Conservation (phyloP, 768 basidiomycete genomes). For the Macrolepiota albuminosa region DNA sequence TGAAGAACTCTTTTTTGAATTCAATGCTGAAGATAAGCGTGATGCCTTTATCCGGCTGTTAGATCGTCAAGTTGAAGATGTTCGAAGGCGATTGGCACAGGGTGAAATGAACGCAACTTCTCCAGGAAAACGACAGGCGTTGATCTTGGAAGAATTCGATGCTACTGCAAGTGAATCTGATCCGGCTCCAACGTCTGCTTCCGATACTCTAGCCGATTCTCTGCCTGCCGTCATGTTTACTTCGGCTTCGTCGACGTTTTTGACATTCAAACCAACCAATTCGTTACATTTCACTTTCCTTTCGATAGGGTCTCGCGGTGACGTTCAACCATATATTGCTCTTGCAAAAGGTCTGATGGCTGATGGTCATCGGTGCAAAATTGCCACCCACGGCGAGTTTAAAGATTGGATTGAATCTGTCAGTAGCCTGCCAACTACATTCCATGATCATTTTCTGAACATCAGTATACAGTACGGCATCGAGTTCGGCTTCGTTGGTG, state of each 20-base stretch:
- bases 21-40: constrained; percentile 75
- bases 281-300: constrained; percentile 88
- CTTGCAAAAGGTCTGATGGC: constrained; percentile 87
- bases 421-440: constrained; percentile 26
- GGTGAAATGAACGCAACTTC: constrained; percentile 41
- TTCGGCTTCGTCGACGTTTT: constrained; percentile 90
- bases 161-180: constrained; percentile 36
- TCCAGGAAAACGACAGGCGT: constrained; percentile 61
- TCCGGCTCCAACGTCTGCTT: constrained; percentile 40
- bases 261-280: constrained; percentile 91
- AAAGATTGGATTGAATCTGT: constrained; percentile 93
- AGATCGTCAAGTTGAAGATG: constrained; percentile 76
- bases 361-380: constrained; percentile 85
- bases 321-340: constrained; percentile 98
- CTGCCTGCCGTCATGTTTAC: constrained; percentile 94
- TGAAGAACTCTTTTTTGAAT: constrained; percentile 97
- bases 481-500: constrained; percentile 90
- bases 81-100: constrained; percentile 42
- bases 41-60: constrained; percentile 72
- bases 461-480: constrained; percentile 72
- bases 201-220: constrained; percentile 61
- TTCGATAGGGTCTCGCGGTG: constrained; percentile 94
- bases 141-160: constrained; percentile 84
- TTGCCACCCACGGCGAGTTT: constrained; percentile 96
- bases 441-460: constrained; percentile 3